A percentile compares a stretch with the other conserved stretches of the same genome.
Evolutionary conservation across 176 grass and related monocot species (phyloP).

Genomic region (Aechmea fasciata): DNA sequence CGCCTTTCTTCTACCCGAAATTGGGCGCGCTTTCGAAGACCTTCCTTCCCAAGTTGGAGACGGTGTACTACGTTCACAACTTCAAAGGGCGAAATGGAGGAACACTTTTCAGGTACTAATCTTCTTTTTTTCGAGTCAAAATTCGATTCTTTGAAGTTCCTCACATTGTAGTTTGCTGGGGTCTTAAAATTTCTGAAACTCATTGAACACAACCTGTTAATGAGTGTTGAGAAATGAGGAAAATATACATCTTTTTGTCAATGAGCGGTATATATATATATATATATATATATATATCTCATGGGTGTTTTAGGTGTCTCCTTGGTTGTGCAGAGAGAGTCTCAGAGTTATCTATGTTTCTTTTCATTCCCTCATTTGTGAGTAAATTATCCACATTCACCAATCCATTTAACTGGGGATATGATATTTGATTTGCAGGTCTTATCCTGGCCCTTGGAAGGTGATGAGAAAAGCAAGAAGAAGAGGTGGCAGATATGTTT

Average conservation of each 20-base stretch:
- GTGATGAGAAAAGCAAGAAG: slow-evolving; percentile 62
- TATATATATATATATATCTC: no score
- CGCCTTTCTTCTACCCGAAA: slow-evolving; percentile 94
- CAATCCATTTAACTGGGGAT: not conserved
- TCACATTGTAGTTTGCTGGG: no score
- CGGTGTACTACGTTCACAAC: slow-evolving; percentile 95
- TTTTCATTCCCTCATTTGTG: no score
- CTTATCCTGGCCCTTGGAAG: slow-evolving; percentile 86
- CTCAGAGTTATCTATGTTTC: no score
- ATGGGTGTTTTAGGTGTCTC: no score
- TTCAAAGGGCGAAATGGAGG: slow-evolving; percentile 88
- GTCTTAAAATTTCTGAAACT: no score
- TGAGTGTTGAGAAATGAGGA: no score
- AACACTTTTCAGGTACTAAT: slow-evolving; percentile 67
- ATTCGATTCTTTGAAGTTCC: not conserved
- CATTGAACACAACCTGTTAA: no score
- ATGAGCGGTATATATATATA: no score
- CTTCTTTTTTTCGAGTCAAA: not conserved
- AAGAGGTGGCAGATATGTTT: slow-evolving; percentile 35
- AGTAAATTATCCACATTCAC: not conserved
- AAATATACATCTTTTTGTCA: no score
- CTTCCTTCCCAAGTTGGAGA: slow-evolving; percentile 87
- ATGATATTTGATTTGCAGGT: slow-evolving; percentile 33
- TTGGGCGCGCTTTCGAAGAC: slow-evolving; percentile 62
- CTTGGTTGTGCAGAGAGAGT: no score